Base-by-base conservation (phyloP, 768 basidiomycete species). In the Lepiota subincarnata region DNA sequence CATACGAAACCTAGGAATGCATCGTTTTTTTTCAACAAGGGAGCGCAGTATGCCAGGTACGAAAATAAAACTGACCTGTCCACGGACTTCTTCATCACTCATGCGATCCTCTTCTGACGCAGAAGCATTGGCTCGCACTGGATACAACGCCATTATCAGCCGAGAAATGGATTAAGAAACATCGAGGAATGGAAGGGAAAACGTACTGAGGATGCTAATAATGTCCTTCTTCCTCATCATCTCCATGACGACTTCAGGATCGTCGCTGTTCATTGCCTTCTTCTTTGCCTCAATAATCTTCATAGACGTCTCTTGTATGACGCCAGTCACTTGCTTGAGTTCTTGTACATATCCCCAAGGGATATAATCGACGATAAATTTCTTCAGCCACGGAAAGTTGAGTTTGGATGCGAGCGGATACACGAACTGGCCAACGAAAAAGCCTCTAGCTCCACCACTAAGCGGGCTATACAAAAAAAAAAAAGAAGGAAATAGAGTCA, bases 181-280 rank as follows among this genome's bases (percentile, higher is more conserved):
- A 46, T 41, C n/a, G 1, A 16, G 24, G 31, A 40, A n/a, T n/a
- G n/a, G n/a, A n/a, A n/a, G 45, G 26, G 48, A 22, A 28, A 12
- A 55, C 73, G 22, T 58, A 80, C 79, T 55, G 18, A 79, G 60
- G 16, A 77, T 64, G 56, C 75, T 79, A 58, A 79, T 68, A 11
- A 81, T 69, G 59, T 79, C 78, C 49, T 70, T 76, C 14, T 75
- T 76, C 41, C 68, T 65, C 6, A 65, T 71, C 42, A 72, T 63
- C 47, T 73, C 67, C 24, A 57, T 59, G 4, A 57, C 52, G n/a
- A 70, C 62, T 2, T 64, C 68, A 20, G 69, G 65, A 39, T 75
- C 72, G 10, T 70, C 72, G n/a, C 64, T 62, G 13, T 57, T 53
- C 6, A 76, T 50, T 5, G 71, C 66, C 22, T 55, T 57, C 54